Evolutionary conservation across 1,139 yeast species (phyloP), one percentile per base, ranked within the genome.

Genomic region (Cylindricascospora bacillispora): DNA sequence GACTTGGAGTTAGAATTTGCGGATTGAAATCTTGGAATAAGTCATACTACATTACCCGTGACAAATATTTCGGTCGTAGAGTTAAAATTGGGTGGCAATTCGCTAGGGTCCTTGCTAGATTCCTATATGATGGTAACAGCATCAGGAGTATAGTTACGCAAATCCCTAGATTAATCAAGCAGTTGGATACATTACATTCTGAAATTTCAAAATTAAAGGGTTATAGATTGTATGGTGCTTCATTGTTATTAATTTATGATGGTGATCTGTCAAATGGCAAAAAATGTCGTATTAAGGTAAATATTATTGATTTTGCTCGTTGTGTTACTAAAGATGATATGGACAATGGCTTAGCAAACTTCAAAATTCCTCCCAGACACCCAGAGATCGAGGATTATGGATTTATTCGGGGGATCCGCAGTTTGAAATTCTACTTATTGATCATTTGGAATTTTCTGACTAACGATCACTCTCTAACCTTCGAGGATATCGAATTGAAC

Each of bases 251-350:
- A 41, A 82, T 89, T 75, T 86, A 86, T 53, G 98, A 89, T 50
- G 89, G 82, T 10, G 44, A 49, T 10, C 21, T 7, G 7, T 18
- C 21, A 10, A 52, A 43, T 2, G 33, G 37, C n/a, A 34, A 32
- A 19, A 43, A 38, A 23, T 38, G 44, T 22, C 35, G 39, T 19
- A 53, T 73, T 52, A 52, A 67, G 36, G 73, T 89, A 13, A 71
- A 85, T 38, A 68, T 92, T 36, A 89, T 92, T 41, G 99, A 92
- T 58, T 92, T 92, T 63, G 97, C 97, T 1, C 94, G 89, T 49
- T 80, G 93, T 46, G 78, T 83, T 15, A 79, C 86, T n/a, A 73
- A 74, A 4, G 79, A 70, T 23, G 73, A 70, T 39, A 43, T 65
- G 3, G 50, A 55, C 3, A 46, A 47, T 25, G 59, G 59, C 6